Evolutionary conservation across 331 rosid genomes (phyloP), one percentile per base, ranked within the genome.

Genomic region (Acacia pycnantha): DNA sequence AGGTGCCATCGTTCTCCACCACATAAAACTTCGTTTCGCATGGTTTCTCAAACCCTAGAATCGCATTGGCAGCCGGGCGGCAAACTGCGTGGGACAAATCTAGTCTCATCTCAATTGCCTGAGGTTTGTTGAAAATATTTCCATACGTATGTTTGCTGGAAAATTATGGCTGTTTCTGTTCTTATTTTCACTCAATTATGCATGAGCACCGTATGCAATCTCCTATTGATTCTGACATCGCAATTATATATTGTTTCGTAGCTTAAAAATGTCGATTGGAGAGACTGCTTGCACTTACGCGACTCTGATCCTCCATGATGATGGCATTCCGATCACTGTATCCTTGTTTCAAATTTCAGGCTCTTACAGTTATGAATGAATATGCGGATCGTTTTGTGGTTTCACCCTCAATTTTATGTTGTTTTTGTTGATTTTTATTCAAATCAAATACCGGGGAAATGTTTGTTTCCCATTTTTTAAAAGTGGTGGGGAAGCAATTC

Each of bases 281-380:
- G 97, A 93, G 82, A 44, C 78, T 62, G 98, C 95, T 61, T 91
- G 94, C 84, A 19, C 73, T 24, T 91, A 89, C 87, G 97, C 98
- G 5, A 40, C 73, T 47, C 12, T 94, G 82, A 89, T 92, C 84
- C 98, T 94, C 35, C 59, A 84, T 3, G 98, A 91, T 6, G 97
- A 91, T 19, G 68, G 73, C 33, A 90, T 91, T 77, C 4, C 91
- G 0, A 76, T 88, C 47, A 94, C 97, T 16, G 98, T 94, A 92
- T 82, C 79, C 76, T 84, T 77, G 11, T 41, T 26, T 69, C 4
- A 19, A 8, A 2, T 21, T 22, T 24, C 33, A 66, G 21, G 50
- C 3, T 19, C 66, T 51, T 70, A 2, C 40, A 31, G 59, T 58
- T 3, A 48, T 31, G 56, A 27, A 6, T 12, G 31, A 27, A 12